Base-by-base conservation (phyloP, 2,329 filamentous ascomycete genomes). In the Trichoderma brevicompactum region DNA sequence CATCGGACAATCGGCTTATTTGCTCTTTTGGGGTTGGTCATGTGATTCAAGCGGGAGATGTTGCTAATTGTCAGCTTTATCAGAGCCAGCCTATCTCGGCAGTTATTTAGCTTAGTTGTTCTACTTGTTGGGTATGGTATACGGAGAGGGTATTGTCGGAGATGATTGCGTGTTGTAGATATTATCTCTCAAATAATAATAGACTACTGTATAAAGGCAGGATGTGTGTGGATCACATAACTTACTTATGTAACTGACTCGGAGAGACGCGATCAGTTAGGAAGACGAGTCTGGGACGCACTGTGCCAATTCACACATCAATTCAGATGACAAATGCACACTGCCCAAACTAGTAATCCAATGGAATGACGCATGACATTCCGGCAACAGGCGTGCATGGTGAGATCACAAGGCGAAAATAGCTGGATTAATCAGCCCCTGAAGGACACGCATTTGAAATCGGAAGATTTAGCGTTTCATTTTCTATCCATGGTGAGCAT, bases 1-100 rank as follows among this genome's bases (percentile, higher is more conserved):
- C 44, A 61, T 60, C 44, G 44, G 44, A 8, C 13, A 50, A 50
- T 60, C 56, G 44, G 56, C 44, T 60, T 60, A 60, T 49, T 60
- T 1, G 34, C 15, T 40, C 19, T 40, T 60, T 34, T 40, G 19
- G 44, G 13, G 13, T 44, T 13, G 17, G 6, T 60, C 56, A 60
- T 50, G 56, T 60, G 56, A 60, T n/a, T 60, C 50, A 32, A 13
- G 41, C 56, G 15, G 2, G 23, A 28, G 23, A 28, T 28, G 23
- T 28, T 28, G 23, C 23, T 28, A 28, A 28, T 46, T 38, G 56
- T 60, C 44, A 60, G 56, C 44, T 49, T 49, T 50, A 50, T 34
- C 36, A 15, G 40, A 38, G 41, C 46, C 49, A 23, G 5, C 17
- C 2, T 13, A 17, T 38, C 44, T 60, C 56, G 44, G 44, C 34